Evolutionary conservation across 495 filamentous ascomycete genomes (phyloP), one percentile per base, ranked within the genome.

Genomic region (Glutinoglossum americanum): DNA sequence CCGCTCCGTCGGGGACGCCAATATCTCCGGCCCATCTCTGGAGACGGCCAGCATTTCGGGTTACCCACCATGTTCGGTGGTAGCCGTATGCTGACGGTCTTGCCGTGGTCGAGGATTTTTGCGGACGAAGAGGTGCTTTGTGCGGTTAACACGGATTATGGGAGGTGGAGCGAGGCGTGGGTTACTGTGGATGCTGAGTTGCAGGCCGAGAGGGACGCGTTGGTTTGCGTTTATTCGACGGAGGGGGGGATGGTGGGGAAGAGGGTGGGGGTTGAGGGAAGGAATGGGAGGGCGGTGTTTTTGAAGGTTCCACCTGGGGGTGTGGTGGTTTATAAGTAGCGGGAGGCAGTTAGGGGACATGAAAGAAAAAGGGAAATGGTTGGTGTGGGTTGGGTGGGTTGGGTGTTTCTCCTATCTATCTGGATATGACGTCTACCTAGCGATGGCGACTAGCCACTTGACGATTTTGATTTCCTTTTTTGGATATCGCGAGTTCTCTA

Each of bases 21-120:
- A 35, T 65, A 63, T 37, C 59, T 65, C 0, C 60, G 63, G 19
- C 55, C 63, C 45, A 62, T 65, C n/a, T 65, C 63, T 0, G n/a
- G 32, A 0, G 45, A 63, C 25, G 63, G 62, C 1, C 23, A 26
- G 19, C 35, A 45, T 15, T 65, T 61, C 41, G 62, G 58, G 23
- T 1, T 59, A 15, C 63, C 62, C 11, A 53, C 25, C 1, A 59
- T 55, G 2, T n/a, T 21, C 5, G 17, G 59, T 3, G 39, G 19
- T 5, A 61, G 54, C 25, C 17, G 44, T 6, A 60, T 63, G 57
- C 47, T 25, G 27, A 53, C 57, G 0, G 54, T 65, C 9, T 27
- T 65, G 0, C 59, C 63, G 1, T 65, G 63, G 63, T 65, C 63
- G n/a, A 27, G 63, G 15, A 59, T 65, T 17, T 60, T 65, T 19